Percentiles rank a stretch among this genome's conserved stretches.
These are phyloP conservation scores for Thermochaetoides thermophila DNA, from an alignment of 495 filamentous ascomycete genomes.

Conservation along the genomic window DNA sequence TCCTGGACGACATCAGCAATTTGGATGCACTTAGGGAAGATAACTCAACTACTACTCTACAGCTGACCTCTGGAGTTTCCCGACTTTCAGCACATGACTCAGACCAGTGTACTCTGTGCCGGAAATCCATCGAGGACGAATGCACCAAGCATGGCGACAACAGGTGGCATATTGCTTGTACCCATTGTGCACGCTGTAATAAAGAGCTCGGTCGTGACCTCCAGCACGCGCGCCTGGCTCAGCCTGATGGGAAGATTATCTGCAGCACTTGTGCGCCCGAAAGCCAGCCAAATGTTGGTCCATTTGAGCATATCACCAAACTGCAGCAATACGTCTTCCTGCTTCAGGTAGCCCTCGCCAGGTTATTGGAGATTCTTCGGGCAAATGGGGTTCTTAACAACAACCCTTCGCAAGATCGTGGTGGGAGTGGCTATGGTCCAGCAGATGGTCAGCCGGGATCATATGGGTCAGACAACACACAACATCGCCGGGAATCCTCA, in stretches of 20 bases:
- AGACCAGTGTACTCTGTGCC: conserved; percentile 67
- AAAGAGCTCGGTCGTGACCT: conserved; percentile 52
- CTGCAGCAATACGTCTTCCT: conserved; percentile 91
- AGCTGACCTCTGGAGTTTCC: conserved; percentile 57
- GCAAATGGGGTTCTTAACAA: conserved; percentile 67
- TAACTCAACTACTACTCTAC: conserved; percentile 40
- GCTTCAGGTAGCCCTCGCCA: conserved; percentile 76
- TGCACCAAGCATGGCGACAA: conserved; percentile 57
- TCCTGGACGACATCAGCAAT: conserved; percentile 66
- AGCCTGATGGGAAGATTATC: conserved; percentile 46
- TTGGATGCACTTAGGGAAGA: conserved; percentile 57
- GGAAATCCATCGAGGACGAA: conserved; percentile 84
- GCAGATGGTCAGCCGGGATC: conserved; percentile 63
- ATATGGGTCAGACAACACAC: conserved; percentile 44
- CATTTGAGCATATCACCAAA: conserved; percentile 52
- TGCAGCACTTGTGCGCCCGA: conserved; percentile 47
- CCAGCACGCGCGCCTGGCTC: conserved; percentile 49
- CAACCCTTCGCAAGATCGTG: conserved; percentile 63
- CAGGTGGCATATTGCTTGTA: conserved; percentile 73
- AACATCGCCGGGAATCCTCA: conserved; percentile 51
- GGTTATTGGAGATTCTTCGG: conserved; percentile 74
- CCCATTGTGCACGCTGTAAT: conserved; percentile 60
- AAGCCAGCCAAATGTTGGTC: conserved; percentile 19
- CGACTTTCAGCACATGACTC: conserved; percentile 62
- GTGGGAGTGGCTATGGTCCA: conserved; percentile 49